A percentile compares a stretch with the other conserved stretches of the same genome.
Conservation (phyloP, 2,329 filamentous ascomycete genomes). For the Corinectria fuckeliana region DNA sequence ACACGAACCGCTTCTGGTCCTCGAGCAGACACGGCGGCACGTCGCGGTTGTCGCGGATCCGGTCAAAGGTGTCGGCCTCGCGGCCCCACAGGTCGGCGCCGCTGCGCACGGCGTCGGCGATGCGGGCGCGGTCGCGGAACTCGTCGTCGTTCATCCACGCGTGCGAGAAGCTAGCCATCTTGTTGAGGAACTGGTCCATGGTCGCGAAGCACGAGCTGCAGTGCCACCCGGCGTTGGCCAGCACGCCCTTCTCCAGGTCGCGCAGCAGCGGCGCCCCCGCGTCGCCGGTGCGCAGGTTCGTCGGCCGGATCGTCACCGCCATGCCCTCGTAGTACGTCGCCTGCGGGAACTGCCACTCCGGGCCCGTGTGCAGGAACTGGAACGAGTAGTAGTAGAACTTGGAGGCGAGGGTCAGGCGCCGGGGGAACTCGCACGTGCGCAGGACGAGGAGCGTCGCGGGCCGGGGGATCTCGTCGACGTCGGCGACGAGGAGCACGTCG, state of each 20-base stretch:
- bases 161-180: conserved; percentile 64
- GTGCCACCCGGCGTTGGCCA: conserved; percentile 64
- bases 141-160: conserved; percentile 56
- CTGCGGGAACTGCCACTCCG: conserved; percentile 63
- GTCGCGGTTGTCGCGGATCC: conserved; percentile 58
- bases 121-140: conserved; percentile 55
- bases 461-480: conserved; percentile 66
- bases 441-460: conserved; percentile 57
- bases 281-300: conserved; percentile 58
- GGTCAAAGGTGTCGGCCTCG: conserved; percentile 52
- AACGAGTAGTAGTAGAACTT: conserved; percentile 65
- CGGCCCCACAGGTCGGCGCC: conserved; percentile 64
- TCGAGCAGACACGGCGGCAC: conserved; percentile 56
- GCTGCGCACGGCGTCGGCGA: conserved; percentile 57
- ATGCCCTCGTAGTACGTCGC: conserved; percentile 58
- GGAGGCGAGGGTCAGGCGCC: conserved; percentile 57
- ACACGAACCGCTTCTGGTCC: conserved; percentile 49
- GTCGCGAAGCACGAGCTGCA: conserved; percentile 67
- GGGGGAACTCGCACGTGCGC: conserved; percentile 59
- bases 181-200: conserved; percentile 60
- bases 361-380: conserved; percentile 52
- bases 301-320: conserved; percentile 57
- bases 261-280: conserved; percentile 48
- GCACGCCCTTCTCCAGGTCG: conserved; percentile 50
- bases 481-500: conserved; percentile 65